Conservation (phyloP, 306 rosid genomes). For the Gynostemma pentaphyllum region DNA sequence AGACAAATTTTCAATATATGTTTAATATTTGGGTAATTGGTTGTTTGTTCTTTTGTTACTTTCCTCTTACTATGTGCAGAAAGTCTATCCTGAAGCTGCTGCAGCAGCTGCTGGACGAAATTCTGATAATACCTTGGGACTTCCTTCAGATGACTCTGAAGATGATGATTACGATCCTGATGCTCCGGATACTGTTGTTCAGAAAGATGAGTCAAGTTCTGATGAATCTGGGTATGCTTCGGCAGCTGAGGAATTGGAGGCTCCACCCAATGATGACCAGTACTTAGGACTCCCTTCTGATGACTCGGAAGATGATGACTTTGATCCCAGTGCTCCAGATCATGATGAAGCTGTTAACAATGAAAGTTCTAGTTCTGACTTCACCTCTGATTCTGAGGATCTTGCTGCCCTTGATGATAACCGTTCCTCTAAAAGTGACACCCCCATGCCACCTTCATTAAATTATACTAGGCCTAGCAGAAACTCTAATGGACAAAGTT, state of each 20-base stretch:
- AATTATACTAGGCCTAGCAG: constrained; percentile 12
- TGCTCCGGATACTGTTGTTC: constrained; percentile 41
- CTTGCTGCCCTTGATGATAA: constrained; percentile 44
- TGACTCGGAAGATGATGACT: constrained; percentile 82
- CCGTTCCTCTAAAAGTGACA: constrained; percentile 24
- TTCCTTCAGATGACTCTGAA: constrained; percentile 86
- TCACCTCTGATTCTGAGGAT: constrained; percentile 94
- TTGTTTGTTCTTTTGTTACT: constrained; percentile 10
- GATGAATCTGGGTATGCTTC: constrained; percentile 66
- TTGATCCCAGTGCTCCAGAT: constrained; percentile 48
- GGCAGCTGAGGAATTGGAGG: constrained; percentile 64
- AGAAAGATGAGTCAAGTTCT: constrained; percentile 53
- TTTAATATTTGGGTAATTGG: background rate
- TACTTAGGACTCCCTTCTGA: constrained; percentile 72
- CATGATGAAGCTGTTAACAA: constrained; percentile 19
- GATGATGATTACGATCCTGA: constrained; percentile 84
- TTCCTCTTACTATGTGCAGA: constrained; percentile 44
- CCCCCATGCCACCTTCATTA: constrained; percentile 16
- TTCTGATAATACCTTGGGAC: constrained; percentile 42
- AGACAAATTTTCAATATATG: constrained; percentile 9
- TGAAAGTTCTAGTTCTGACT: constrained; percentile 83
- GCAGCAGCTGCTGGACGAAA: constrained; percentile 43
- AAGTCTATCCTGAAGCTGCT: constrained; percentile 88
- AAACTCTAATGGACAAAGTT: constrained; percentile 27
- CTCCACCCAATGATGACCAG: constrained; percentile 40